phyloP scores from a whole-genome alignment of 2,329 filamentous ascomycete species.

The Lasiodiplodia gonubiensis region DNA sequence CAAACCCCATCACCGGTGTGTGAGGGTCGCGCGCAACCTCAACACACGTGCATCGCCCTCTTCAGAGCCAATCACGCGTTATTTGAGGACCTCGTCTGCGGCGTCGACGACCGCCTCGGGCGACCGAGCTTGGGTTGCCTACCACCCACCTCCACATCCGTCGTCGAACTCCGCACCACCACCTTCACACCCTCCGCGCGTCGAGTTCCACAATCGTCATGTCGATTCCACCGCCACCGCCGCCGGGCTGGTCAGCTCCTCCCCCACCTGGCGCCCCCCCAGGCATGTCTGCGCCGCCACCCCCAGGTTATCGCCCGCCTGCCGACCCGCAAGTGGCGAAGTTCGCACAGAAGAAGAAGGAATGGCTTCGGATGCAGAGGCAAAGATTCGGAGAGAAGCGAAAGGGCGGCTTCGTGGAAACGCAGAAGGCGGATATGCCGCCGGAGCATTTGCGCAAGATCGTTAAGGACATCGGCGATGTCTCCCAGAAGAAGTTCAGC shows the following conservation, averaged over 20 bases:
- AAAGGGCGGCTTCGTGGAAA: constrained; percentile 95
- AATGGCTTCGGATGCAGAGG: constrained; percentile 92
- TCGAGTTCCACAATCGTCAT: constrained; percentile 32
- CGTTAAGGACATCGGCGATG: constrained; percentile 97
- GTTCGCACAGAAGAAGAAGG: constrained; percentile 98
- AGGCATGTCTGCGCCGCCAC: constrained; percentile 67
- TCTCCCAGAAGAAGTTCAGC: constrained; percentile 99
- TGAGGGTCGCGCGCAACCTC: constrained; percentile 22
- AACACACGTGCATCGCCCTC: neutral
- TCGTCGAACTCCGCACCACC: constrained; percentile 4
- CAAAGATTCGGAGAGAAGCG: constrained; percentile 97
- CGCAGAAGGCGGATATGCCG: constrained; percentile 98
- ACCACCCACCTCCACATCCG: constrained; percentile 6
- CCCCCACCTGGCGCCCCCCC: constrained; percentile 58
- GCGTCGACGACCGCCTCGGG: constrained; percentile 27
- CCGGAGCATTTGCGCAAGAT: constrained; percentile 98
- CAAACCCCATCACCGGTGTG: constrained; percentile 24
- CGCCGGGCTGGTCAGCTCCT: constrained; percentile 66
- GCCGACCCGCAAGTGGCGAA: constrained; percentile 87
- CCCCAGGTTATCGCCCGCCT: constrained; percentile 81
- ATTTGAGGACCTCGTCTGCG: constrained; percentile 12
- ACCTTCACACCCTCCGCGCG: neutral
- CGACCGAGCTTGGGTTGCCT: constrained; percentile 28
- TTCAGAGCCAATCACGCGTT: neutral
- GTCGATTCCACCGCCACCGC: constrained; percentile 67